Evolutionary conservation across 805 yeast genomes (phyloP).

Genomic region (Starmera dryadoides): DNA sequence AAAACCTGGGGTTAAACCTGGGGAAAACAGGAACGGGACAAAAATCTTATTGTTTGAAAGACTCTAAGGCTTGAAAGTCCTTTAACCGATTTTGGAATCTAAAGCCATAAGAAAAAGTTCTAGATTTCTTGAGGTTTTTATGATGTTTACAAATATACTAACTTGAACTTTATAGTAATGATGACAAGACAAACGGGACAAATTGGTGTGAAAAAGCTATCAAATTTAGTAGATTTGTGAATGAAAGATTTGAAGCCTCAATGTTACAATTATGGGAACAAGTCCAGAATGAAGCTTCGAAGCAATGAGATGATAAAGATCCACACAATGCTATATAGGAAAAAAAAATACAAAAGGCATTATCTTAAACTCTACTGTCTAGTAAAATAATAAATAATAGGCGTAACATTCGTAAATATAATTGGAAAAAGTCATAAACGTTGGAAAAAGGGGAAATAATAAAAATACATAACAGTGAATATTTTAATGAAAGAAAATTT

Average conservation of each 20-base stretch:
- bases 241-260: slow-evolving; percentile 17
- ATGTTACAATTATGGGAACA: slow-evolving; percentile 23
- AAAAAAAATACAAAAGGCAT: no score
- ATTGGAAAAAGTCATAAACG: no score
- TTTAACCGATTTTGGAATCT: no score
- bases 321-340: not conserved
- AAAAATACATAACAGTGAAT: no score
- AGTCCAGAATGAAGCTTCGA: slow-evolving; percentile 5
- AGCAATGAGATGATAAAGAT: not conserved
- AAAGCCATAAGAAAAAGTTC: not conserved
- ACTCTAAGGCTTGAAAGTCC: no score
- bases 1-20: not conserved
- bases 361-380: no score
- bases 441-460: no score
- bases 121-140: no score
- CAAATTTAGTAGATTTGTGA: slow-evolving; percentile 20
- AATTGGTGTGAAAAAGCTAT: slow-evolving; percentile 23
- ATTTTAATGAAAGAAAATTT: not conserved
- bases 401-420: not conserved
- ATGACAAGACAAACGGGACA: slow-evolving; percentile 14
- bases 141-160: not conserved
- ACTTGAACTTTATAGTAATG: slow-evolving; percentile 12
- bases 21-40: not conserved
- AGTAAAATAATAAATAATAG: not conserved
- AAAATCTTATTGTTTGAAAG: no score